Conservation (phyloP, 2,329 filamentous ascomycete species). For the Apiospora malaysiana region DNA sequence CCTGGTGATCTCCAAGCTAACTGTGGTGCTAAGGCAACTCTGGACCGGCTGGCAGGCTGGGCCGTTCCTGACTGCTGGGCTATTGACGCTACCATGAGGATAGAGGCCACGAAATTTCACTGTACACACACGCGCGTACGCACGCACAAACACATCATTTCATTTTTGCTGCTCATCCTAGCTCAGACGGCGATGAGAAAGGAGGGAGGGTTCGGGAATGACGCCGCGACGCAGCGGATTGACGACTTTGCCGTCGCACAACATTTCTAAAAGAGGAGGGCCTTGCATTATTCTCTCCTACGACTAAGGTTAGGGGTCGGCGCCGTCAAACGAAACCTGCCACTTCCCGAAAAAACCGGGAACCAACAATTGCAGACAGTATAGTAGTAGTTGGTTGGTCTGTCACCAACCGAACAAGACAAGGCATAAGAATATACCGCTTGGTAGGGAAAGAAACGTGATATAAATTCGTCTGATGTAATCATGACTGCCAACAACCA, state of each 20-base stretch:
- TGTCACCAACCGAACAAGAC: neutral
- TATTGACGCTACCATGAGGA: neutral
- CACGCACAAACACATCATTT: neutral
- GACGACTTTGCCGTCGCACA: neutral
- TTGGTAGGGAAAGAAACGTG: neutral
- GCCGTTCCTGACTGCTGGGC: slow-evolving; percentile 1
- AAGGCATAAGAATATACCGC: neutral
- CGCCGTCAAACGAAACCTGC: slow-evolving; percentile 6
- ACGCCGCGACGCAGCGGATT: slow-evolving; percentile 2
- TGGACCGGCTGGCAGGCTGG: neutral
- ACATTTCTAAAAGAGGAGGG: neutral
- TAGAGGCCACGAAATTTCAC: neutral
- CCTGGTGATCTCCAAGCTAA: slow-evolving; percentile 4
- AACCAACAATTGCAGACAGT: slow-evolving; percentile 5
- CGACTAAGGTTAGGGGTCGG: neutral
- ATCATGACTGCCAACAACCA: neutral
- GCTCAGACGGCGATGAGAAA: neutral
- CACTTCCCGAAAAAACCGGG: neutral
- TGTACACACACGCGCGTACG: neutral
- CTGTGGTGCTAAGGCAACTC: neutral
- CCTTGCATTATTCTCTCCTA: neutral
- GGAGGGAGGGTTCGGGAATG: neutral
- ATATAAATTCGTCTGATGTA: slow-evolving; percentile 4
- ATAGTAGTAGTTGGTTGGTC: no score
- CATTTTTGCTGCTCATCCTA: neutral